Percentiles rank a stretch among this genome's conserved stretches.
Conservation (phyloP, 73 alveolate species). For the Effrenium voratum region DNA sequence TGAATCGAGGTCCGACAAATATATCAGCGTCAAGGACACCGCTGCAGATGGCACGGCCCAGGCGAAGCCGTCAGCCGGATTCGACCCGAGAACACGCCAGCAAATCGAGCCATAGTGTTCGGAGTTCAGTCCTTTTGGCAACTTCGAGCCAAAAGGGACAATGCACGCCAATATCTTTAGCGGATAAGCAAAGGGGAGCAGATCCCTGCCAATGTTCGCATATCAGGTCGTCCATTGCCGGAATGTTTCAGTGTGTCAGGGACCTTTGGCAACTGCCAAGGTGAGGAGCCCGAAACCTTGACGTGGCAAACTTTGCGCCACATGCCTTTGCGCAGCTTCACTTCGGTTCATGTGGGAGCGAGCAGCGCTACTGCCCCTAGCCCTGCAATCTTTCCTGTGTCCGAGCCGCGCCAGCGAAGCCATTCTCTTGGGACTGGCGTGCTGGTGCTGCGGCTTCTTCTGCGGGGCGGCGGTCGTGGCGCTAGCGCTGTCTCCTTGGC, state of each 20-base stretch:
- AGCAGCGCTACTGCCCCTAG: background rate
- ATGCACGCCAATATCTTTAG: too few relatives aligned
- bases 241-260: too few relatives aligned
- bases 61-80: background rate
- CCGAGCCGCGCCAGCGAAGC: background rate
- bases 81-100: too few relatives aligned
- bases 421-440: background rate
- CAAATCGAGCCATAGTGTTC: background rate
- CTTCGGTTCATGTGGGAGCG: conserved; percentile 19
- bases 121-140: background rate
- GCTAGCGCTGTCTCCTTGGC: background rate
- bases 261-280: too few relatives aligned
- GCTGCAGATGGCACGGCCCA: conserved; percentile 94
- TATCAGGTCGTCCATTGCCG: too few relatives aligned
- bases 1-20: conserved; percentile 96
- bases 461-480: background rate
- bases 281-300: too few relatives aligned
- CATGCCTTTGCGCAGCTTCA: too few relatives aligned
- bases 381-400: background rate
- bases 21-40: conserved; percentile 98
- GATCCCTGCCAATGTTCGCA: too few relatives aligned
- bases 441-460: background rate
- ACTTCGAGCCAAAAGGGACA: too few relatives aligned
- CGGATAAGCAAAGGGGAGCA: too few relatives aligned
- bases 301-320: too few relatives aligned